A percentile compares a stretch with the other conserved stretches of the same genome.
Conservation (phyloP, 2,329 filamentous ascomycete genomes). For the Aspergillus vadensis region DNA sequence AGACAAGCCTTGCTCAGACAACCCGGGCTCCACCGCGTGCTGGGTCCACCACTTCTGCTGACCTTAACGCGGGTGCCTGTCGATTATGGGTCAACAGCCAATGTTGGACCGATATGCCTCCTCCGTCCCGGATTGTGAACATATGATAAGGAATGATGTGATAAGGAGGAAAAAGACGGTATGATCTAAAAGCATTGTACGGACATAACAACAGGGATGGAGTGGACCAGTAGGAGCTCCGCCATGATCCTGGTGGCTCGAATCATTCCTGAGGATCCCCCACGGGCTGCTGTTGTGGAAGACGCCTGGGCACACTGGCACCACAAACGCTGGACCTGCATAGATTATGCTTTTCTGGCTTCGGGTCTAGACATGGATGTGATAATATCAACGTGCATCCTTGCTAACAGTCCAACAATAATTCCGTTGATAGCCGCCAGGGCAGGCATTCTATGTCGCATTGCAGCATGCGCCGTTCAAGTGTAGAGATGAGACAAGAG, state of each 20-base stretch:
- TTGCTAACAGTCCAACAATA: constrained; percentile 11
- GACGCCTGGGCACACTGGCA: constrained; percentile 2
- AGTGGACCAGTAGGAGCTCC: constrained; percentile 2
- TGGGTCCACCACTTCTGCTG: constrained; percentile 1
- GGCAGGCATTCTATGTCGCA: constrained; percentile 18
- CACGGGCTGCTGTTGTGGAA: constrained; percentile 5
- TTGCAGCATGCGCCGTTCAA: constrained; percentile 17
- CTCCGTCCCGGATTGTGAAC: constrained; percentile 3
- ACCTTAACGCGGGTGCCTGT: constrained; percentile 11
- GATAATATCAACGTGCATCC: constrained; percentile 9
- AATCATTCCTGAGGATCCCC: constrained; percentile 7
- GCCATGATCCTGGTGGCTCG: constrained; percentile 8
- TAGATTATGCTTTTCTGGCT: constrained; percentile 13
- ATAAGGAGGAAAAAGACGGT: constrained; percentile 3
- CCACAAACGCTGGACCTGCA: constrained; percentile 8
- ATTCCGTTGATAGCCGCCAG: constrained; percentile 18
- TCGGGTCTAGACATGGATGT: constrained; percentile 13
- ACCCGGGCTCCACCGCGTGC: not conserved
- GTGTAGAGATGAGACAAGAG: constrained; percentile 6
- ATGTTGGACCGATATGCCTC: not conserved
- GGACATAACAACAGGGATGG: not conserved
- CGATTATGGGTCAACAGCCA: constrained; percentile 7
- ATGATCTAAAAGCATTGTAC: not conserved
- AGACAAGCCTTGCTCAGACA: constrained; percentile 9
- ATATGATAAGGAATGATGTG: constrained; percentile 8